These are phyloP conservation scores for Fusarium protoensiforme DNA, from an alignment of 2,329 filamentous ascomycete genomes.

Conservation along the genomic window DNA sequence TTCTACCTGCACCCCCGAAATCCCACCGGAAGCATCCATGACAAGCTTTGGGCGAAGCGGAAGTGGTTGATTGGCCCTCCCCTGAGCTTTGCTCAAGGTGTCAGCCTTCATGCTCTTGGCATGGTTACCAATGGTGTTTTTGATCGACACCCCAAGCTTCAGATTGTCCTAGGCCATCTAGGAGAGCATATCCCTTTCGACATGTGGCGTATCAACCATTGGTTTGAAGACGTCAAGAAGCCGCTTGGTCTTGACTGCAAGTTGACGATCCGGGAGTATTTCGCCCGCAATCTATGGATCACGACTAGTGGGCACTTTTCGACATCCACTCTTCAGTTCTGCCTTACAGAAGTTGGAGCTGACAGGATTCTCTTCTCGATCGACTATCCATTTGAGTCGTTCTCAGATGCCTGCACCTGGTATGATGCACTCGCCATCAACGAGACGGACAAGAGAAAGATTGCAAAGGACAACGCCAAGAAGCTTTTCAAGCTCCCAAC, in stretches of 20 bases:
- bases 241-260: constrained; percentile 59
- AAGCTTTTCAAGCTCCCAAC: constrained; percentile 51
- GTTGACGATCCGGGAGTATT: constrained; percentile 63
- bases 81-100: constrained; percentile 67
- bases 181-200: constrained; percentile 63
- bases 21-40: constrained; percentile 65
- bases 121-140: constrained; percentile 63
- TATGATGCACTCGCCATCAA: constrained; percentile 52
- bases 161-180: constrained; percentile 60
- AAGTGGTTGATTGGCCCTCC: constrained; percentile 71
- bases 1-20: constrained; percentile 72
- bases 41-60: constrained; percentile 68
- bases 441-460: constrained; percentile 50
- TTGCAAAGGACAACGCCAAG: constrained; percentile 57
- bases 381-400: constrained; percentile 64
- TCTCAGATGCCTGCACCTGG: constrained; percentile 55
- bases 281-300: constrained; percentile 65
- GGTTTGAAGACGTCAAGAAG: constrained; percentile 67
- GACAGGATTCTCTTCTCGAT: constrained; percentile 64
- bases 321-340: constrained; percentile 62
- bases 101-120: constrained; percentile 66
- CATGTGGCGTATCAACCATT: constrained; percentile 62
- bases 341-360: constrained; percentile 59
- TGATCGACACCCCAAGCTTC: constrained; percentile 57
- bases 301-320: constrained; percentile 68